These are phyloP conservation scores for Trifolium subterraneum DNA, from an alignment of 306 rosid genomes.

Conservation along the genomic window DNA sequence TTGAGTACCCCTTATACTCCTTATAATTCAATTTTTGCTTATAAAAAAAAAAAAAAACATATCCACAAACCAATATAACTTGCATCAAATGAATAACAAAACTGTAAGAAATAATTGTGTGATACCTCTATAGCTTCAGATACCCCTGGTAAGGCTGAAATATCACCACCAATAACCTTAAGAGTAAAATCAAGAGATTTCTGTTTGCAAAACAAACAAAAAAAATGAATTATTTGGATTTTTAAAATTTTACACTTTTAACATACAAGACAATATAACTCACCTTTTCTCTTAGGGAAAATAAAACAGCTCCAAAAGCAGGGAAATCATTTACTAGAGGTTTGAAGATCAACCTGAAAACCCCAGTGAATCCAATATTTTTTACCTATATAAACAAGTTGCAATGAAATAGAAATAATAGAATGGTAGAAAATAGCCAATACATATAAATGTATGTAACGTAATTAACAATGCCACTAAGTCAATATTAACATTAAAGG, in stretches of 20 bases:
- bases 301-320: slow-evolving; percentile 83
- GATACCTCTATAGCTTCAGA: slow-evolving; percentile 88
- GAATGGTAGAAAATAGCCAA: slow-evolving; percentile 38
- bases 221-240: slow-evolving; percentile 16
- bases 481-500: too few relatives aligned
- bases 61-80: slow-evolving; percentile 8
- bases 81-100: slow-evolving; percentile 30
- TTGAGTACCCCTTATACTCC: too few relatives aligned
- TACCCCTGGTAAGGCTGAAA: slow-evolving; percentile 83
- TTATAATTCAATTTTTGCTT: too few relatives aligned
- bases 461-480: neutral
- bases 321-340: slow-evolving; percentile 90
- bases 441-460: neutral
- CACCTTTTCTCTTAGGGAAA: slow-evolving; percentile 87
- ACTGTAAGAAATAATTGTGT: slow-evolving; percentile 28
- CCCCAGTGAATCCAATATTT: slow-evolving; percentile 98
- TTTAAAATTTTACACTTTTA: neutral
- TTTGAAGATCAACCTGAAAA: slow-evolving; percentile 96
- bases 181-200: slow-evolving; percentile 91
- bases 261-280: slow-evolving; percentile 24
- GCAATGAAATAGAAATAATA: slow-evolving; percentile 46
- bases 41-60: too few relatives aligned
- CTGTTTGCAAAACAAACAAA: slow-evolving; percentile 54
- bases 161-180: slow-evolving; percentile 79
- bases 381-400: slow-evolving; percentile 78